Conservation (phyloP, 345 rosid genomes). For the Turnera subulata region DNA sequence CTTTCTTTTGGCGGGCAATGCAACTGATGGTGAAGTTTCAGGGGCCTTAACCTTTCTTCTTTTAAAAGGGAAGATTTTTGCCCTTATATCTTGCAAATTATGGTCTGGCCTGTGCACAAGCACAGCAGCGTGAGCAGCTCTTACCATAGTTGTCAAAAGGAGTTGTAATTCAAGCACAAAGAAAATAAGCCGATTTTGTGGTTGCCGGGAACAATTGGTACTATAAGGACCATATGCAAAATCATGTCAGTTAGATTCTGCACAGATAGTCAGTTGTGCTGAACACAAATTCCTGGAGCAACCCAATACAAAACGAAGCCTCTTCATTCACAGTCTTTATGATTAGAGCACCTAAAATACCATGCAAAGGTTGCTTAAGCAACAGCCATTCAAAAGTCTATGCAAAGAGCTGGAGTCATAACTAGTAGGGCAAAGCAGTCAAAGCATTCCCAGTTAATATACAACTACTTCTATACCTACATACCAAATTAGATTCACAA, state of each 20-base stretch:
- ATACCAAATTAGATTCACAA: no score
- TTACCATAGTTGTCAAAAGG: no score
- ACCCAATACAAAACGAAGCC: neutral
- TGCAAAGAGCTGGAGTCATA: neutral
- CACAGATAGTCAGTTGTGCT: neutral
- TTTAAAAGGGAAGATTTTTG: constrained; percentile 76
- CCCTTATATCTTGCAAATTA: constrained; percentile 81
- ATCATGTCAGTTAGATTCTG: neutral
- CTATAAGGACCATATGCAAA: neutral
- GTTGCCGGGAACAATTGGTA: no score
- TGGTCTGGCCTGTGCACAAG: constrained; percentile 64
- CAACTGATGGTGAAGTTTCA: constrained; percentile 48
- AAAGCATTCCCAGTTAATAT: no score
- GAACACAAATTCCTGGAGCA: constrained; percentile 5
- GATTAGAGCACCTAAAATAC: neutral
- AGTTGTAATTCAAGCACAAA: no score
- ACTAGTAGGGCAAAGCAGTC: neutral
- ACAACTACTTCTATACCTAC: no score
- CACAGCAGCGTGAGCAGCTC: neutral
- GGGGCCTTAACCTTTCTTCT: constrained; percentile 65
- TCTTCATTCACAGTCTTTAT: no score
- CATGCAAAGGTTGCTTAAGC: neutral
- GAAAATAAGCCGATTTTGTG: no score
- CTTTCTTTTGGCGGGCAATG: constrained; percentile 77
- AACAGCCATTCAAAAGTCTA: neutral